Evolutionary conservation across 768 basidiomycete species (phyloP).

Genomic region (Termitomyces sp.): DNA sequence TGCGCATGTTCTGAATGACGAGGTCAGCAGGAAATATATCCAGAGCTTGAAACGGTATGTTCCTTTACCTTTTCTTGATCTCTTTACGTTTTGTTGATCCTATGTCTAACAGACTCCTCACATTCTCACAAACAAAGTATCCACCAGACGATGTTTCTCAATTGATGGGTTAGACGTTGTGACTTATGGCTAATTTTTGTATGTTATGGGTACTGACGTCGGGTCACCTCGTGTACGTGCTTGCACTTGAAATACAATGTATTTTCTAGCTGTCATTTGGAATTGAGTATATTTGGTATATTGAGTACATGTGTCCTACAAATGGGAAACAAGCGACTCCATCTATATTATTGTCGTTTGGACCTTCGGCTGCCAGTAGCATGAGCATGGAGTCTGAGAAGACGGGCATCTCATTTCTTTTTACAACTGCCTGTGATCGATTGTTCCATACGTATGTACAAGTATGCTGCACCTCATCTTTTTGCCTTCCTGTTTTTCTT

Average conservation of each 20-base stretch:
- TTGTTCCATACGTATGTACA: neutral
- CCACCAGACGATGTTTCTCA: slow-evolving; percentile 91
- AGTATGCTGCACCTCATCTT: slow-evolving; percentile 13
- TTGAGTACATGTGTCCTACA: neutral
- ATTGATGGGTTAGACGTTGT: slow-evolving; percentile 60
- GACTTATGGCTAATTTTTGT: neutral
- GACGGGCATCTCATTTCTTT: neutral
- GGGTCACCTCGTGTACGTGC: neutral
- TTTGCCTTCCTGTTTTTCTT: slow-evolving; percentile 35
- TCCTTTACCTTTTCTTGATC: neutral
- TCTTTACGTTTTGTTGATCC: neutral
- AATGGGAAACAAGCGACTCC: too few species aligned
- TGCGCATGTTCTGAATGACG: slow-evolving; percentile 97
- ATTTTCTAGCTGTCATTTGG: neutral
- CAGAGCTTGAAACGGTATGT: slow-evolving; percentile 91
- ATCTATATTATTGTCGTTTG: neutral
- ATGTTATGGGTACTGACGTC: neutral
- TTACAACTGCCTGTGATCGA: too few species aligned
- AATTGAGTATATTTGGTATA: neutral
- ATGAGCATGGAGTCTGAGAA: neutral
- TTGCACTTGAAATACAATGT: neutral
- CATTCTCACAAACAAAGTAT: slow-evolving; percentile 94
- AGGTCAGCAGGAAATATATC: slow-evolving; percentile 98
- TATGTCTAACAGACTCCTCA: slow-evolving; percentile 59
- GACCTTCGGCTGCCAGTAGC: neutral